These are phyloP conservation scores for Xerocomus nothofagi DNA, from an alignment of 1,284 basidiomycete species.

Conservation along the genomic window DNA sequence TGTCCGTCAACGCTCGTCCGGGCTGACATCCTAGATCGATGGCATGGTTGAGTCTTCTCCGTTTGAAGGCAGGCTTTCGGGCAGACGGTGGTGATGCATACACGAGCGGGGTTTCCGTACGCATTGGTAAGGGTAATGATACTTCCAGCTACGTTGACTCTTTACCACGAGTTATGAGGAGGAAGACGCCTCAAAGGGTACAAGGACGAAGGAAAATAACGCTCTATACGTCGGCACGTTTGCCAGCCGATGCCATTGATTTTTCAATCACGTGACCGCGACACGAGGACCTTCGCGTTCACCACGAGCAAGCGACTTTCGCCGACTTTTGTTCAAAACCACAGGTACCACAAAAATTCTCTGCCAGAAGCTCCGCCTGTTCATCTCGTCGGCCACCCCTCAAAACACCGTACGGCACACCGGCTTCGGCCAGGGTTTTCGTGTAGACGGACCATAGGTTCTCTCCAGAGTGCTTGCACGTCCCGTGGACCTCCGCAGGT, in stretches of 20 bases:
- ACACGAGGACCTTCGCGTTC: slow-evolving; percentile 19
- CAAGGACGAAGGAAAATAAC: background rate
- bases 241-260: slow-evolving; percentile 13
- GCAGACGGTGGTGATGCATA: slow-evolving; percentile 8
- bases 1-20: slow-evolving; percentile 23
- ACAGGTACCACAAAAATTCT: too few species aligned
- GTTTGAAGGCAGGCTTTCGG: slow-evolving; percentile 26
- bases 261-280: slow-evolving; percentile 28
- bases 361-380: too few species aligned
- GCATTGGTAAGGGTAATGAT: slow-evolving; percentile 17
- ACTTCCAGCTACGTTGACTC: background rate
- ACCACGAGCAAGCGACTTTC: too few species aligned
- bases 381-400: too few species aligned
- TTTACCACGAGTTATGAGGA: background rate
- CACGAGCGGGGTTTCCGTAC: slow-evolving; percentile 12
- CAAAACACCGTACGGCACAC: too few species aligned
- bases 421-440: background rate
- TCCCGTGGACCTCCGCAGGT: too few species aligned
- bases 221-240: background rate
- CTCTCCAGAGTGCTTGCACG: too few species aligned
- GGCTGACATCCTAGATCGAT: slow-evolving; percentile 16
- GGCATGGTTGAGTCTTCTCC: slow-evolving; percentile 25
- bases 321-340: too few species aligned
- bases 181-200: background rate
- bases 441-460: background rate